Conservation (phyloP, 202 grass and related monocot genomes). For the Setaria viridis region DNA sequence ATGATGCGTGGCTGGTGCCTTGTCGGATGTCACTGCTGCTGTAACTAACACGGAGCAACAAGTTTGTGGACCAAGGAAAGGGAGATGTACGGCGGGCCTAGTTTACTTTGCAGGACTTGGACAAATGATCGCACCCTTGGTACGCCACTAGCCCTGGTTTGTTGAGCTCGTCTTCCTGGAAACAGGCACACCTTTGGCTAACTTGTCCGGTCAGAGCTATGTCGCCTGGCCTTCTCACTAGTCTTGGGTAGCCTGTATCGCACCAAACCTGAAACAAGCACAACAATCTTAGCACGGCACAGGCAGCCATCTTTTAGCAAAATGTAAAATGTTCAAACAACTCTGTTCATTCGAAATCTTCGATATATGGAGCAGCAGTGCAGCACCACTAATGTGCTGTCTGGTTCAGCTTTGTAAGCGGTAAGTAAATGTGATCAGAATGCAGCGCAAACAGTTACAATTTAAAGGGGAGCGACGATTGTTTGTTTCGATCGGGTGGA, state of each 20-base stretch:
- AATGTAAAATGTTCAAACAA: background rate
- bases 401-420: too few relatives aligned
- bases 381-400: too few relatives aligned
- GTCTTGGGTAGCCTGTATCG: constrained; percentile 78
- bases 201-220: constrained; percentile 88
- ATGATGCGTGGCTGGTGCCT: constrained; percentile 20
- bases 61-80: background rate
- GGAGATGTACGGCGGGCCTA: constrained; percentile 1
- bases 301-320: background rate
- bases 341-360: background rate
- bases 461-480: too few relatives aligned
- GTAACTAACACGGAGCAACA: background rate
- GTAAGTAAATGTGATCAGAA: too few relatives aligned
- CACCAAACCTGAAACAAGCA: constrained; percentile 82
- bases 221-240: constrained; percentile 73
- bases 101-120: constrained; percentile 72
- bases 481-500: too few relatives aligned
- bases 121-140: constrained; percentile 69
- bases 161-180: constrained; percentile 73
- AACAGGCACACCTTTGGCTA: constrained; percentile 85
- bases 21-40: too few relatives aligned
- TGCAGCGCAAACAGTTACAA: too few relatives aligned
- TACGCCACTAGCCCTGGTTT: constrained; percentile 69
- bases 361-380: background rate
- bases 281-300: background rate